Base-by-base conservation (phyloP, 371 early-diverging fungal genomes). In the Actinomucor elegans region DNA sequence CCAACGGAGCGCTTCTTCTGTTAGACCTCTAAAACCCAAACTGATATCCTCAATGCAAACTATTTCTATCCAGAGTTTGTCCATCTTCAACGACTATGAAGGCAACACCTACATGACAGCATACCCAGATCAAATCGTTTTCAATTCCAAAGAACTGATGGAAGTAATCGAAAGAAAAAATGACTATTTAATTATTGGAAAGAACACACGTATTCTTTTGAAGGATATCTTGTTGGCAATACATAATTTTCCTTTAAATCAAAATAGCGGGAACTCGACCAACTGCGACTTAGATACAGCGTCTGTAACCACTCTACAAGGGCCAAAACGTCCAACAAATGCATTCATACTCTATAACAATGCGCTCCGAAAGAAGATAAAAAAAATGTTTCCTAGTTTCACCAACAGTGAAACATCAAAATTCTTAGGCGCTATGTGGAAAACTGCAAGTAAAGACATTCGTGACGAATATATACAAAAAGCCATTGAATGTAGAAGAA, bases 181-280 rank as follows among this genome's bases (percentile, higher is more conserved):
- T 7, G 51, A 37, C 2, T n/a, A 23, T 9, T 43, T 51, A 14
- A 11, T 15, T 21, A 17, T 18, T 10, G 18, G 26, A 17, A 35
- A 32, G 12, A 37, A 15, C 12, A 15, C 26, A 9, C 51, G 43
- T 18, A 45, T 45, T 31, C 29, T 31, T 9, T 35, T 42, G 9
- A 17, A 57, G n/a, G 50, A 57, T 6, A 45, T 57, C 11, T 28
- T 57, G 7, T 8, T 12, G n/a, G 57, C 51, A 2, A 29, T 54
- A 14, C 47, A 46, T 7, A 15, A 91, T 90, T 60, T 92, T 87
- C 10, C 92, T 90, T 49, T 83, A 83, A n/a, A 93, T 83, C 14
- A 92, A 83, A 12, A 88, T 85, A 26, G 75, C 63, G 37, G 83
- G 69, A 24, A 90, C 77, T n/a, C 92, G 28, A 15, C 7, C 24